A percentile compares a stretch with the other conserved stretches of the same genome.
Conservation (phyloP, 2,329 filamentous ascomycete species). For the Colletotrichum tanaceti region DNA sequence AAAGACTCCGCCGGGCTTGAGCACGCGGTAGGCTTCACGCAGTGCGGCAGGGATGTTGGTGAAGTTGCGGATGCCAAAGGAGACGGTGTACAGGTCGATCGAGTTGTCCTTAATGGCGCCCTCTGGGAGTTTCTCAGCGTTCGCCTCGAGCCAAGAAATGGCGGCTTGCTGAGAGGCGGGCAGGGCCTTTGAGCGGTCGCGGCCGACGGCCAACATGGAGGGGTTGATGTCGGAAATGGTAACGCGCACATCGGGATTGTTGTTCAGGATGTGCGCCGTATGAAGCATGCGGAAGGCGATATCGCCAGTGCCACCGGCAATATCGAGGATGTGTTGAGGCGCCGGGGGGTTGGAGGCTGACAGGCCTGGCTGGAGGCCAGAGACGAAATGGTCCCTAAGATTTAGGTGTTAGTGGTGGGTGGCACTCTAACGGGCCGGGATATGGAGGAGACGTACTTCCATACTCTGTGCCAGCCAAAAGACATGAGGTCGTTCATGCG, state of each 20-base stretch:
- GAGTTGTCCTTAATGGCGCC: constrained; percentile 71
- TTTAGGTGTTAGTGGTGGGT: constrained; percentile 29
- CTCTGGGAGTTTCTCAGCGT: constrained; percentile 79
- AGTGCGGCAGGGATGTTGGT: constrained; percentile 88
- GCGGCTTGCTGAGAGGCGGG: constrained; percentile 66
- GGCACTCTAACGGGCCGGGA: neutral
- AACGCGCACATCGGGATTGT: constrained; percentile 77
- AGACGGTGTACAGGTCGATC: constrained; percentile 97
- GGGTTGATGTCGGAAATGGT: constrained; percentile 97
- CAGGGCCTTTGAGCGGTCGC: constrained; percentile 75
- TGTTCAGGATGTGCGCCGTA: constrained; percentile 83
- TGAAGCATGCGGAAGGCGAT: constrained; percentile 97
- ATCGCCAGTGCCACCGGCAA: constrained; percentile 96
- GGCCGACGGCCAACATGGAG: constrained; percentile 90
- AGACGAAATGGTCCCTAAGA: constrained; percentile 86
- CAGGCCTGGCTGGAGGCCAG: constrained; percentile 85
- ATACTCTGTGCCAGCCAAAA: constrained; percentile 93
- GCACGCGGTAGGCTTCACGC: constrained; percentile 83
- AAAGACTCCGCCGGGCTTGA: constrained; percentile 95
- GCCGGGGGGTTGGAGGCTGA: constrained; percentile 56
- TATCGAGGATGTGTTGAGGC: constrained; percentile 85
- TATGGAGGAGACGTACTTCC: constrained; percentile 71
- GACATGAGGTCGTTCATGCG: constrained; percentile 99
- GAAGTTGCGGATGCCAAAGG: constrained; percentile 98
- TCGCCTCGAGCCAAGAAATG: constrained; percentile 86